A percentile compares a stretch with the other conserved stretches of the same genome.
These are phyloP conservation scores for Phytophthora nicotianae DNA, from an alignment of 352 stramenopile genomes.

Conservation along the genomic window DNA sequence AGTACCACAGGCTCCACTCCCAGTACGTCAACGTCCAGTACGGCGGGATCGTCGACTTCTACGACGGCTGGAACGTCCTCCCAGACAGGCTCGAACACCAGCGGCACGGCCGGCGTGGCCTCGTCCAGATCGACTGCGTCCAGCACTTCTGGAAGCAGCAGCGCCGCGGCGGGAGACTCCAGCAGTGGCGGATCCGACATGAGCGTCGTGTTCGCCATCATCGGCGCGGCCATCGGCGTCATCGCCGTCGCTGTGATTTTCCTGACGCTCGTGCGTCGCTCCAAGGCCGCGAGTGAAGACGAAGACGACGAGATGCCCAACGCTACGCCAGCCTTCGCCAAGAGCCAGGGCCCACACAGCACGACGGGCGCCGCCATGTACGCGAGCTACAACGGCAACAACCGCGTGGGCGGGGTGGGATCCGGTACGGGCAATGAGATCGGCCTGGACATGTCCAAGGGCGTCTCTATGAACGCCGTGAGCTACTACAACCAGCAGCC, in stretches of 20 bases:
- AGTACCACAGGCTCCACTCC: slow-evolving; percentile 14
- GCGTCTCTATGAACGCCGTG: slow-evolving; percentile 40
- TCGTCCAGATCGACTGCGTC: slow-evolving; percentile 24
- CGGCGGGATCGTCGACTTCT: slow-evolving; percentile 4
- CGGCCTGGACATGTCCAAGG: slow-evolving; percentile 28
- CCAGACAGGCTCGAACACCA: slow-evolving; percentile 18
- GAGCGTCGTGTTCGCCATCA: slow-evolving; percentile 80
- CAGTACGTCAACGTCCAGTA: slow-evolving; percentile 18
- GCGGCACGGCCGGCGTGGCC: slow-evolving; percentile 17
- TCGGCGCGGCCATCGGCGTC: slow-evolving; percentile 76
- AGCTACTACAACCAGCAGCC: slow-evolving; percentile 67
- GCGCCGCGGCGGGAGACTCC: slow-evolving; percentile 14
- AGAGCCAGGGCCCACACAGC: slow-evolving; percentile 40
- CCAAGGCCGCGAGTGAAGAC: slow-evolving; percentile 59
- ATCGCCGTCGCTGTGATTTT: slow-evolving; percentile 83
- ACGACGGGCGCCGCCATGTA: slow-evolving; percentile 40
- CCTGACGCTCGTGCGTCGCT: slow-evolving; percentile 75
- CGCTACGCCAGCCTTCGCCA: slow-evolving; percentile 38
- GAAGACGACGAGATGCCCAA: slow-evolving; percentile 65
- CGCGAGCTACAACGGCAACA: slow-evolving; percentile 35
- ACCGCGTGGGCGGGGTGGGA: slow-evolving; percentile 25
- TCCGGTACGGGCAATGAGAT: slow-evolving; percentile 20
- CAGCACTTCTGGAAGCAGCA: slow-evolving; percentile 25
- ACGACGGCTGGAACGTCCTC: slow-evolving; percentile 15
- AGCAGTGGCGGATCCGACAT: slow-evolving; percentile 50